Evolutionary conservation across 2,329 filamentous ascomycete species (phyloP), one percentile per base, ranked within the genome.

Genomic region (Scedosporium apiospermum): DNA sequence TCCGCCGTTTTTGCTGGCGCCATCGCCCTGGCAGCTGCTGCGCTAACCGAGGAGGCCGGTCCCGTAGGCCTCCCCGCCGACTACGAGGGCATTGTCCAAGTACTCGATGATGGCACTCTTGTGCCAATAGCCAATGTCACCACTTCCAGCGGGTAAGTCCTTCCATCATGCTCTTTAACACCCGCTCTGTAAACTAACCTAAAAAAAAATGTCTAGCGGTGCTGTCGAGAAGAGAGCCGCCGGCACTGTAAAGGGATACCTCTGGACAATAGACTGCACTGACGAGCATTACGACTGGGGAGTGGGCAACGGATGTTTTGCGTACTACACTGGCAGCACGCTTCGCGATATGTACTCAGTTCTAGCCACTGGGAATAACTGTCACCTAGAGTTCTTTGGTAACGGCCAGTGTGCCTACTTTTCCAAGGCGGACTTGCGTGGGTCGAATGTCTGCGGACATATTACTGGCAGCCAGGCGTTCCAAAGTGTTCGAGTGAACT

Each of bases 161-260:
- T 23, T 2, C 3, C 3, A 3, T 23, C 23, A 23, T 23, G 23
- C 23, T 23, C 23, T 23, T 23, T 23, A 23, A 23, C 23, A 23
- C 23, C 23, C 23, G 23, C 23, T 23, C 23, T 23, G 23, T 23
- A 23, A 23, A 23, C 3, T 23, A 23, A 23, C 23, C 2, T 2
- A 23, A 3, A 23, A 23, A 23, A 23, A 23, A 23, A 23, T 23
- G 23, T 3, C 23, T 44, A 44, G 41, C 41, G 41, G 16, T 10
- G 2, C 30, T 70, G 3, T 44, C 16, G 41, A 44, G 41, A 44
- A 44, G 16, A 44, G 41, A n/a, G 41, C 41, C 10, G 41, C 41
- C 10, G 16, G 16, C 16, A n/a, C 16, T n/a, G 41, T 44, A n/a
- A 44, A n/a, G 41, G 41, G 41, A 44, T 44, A 44, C 41, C 41